A percentile compares a stretch with the other conserved stretches of the same genome.
phyloP scores from a whole-genome alignment of 768 basidiomycete genomes.

The Lentinula raphanica region DNA sequence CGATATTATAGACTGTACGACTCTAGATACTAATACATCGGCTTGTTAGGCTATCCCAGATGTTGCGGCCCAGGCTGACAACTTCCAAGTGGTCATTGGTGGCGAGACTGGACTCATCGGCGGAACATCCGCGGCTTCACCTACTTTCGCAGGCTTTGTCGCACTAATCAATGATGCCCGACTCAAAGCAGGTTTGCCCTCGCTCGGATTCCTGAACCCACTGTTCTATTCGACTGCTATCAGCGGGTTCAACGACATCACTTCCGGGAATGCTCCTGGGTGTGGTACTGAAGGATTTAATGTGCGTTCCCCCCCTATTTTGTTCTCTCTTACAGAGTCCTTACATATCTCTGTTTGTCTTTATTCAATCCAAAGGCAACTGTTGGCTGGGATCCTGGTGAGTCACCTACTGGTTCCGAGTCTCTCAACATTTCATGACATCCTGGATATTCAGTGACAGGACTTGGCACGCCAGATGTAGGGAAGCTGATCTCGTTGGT shows the following conservation, averaged over 20 bases:
- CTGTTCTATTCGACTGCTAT: slow-evolving; percentile 14
- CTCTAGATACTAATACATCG: neutral
- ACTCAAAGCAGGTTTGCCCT: slow-evolving; percentile 11
- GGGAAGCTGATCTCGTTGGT: neutral
- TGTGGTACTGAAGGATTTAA: slow-evolving; percentile 39
- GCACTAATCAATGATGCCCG: slow-evolving; percentile 26
- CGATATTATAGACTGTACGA: neutral
- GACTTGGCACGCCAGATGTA: slow-evolving; percentile 6
- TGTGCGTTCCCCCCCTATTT: slow-evolving; percentile 7
- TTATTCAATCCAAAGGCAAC: slow-evolving; percentile 13
- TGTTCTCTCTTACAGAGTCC: too few relatives aligned
- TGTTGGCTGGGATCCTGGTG: slow-evolving; percentile 20
- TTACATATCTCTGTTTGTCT: neutral
- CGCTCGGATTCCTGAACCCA: slow-evolving; percentile 21
- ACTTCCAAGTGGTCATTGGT: slow-evolving; percentile 3
- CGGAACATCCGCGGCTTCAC: slow-evolving; percentile 13
- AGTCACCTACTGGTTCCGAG: neutral
- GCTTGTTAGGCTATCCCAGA: neutral
- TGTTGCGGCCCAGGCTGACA: slow-evolving; percentile 3
- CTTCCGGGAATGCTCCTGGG: slow-evolving; percentile 33
- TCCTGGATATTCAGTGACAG: neutral
- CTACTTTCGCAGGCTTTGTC: slow-evolving; percentile 24
- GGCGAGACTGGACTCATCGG: slow-evolving; percentile 1
- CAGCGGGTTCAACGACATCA: slow-evolving; percentile 20
- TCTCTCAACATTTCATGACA: neutral